Evolutionary conservation across 148 eudicot species (phyloP).

Genomic region (Diospyros kaki): DNA sequence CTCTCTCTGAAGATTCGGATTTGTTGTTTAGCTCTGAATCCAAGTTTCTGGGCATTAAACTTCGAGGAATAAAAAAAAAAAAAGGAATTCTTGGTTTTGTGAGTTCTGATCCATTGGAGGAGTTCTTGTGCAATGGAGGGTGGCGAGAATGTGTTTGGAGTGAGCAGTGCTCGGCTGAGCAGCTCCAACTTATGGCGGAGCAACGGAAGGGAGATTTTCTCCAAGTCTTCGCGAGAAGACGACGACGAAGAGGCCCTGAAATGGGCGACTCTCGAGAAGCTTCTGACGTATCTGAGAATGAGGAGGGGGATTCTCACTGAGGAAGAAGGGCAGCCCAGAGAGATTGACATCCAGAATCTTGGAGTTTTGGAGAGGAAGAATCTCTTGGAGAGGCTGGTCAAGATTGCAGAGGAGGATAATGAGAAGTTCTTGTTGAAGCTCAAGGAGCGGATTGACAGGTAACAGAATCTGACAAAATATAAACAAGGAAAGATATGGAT

Average conservation of each 20-base stretch:
- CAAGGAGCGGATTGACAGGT: conserved; percentile 43
- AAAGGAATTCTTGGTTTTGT: neutral
- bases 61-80: neutral
- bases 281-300: conserved; percentile 43
- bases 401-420: conserved; percentile 49
- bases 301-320: conserved; percentile 39
- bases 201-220: conserved; percentile 27
- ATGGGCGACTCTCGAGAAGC: conserved; percentile 57
- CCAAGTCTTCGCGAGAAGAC: conserved; percentile 35
- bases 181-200: conserved; percentile 29
- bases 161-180: conserved; percentile 20
- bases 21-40: neutral
- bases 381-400: conserved; percentile 39
- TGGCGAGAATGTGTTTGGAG: conserved; percentile 11
- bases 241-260: conserved; percentile 55
- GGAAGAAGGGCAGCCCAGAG: conserved; percentile 22
- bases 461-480: neutral
- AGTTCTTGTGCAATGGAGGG: neutral
- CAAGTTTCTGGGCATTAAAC: neutral
- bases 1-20: no score
- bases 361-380: conserved; percentile 30
- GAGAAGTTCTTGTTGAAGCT: conserved; percentile 53
- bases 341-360: conserved; percentile 34
- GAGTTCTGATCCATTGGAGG: no score
- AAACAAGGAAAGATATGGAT: no score